phyloP scores from a whole-genome alignment of 73 alveolate genomes.

The Urostyla sp. region DNA sequence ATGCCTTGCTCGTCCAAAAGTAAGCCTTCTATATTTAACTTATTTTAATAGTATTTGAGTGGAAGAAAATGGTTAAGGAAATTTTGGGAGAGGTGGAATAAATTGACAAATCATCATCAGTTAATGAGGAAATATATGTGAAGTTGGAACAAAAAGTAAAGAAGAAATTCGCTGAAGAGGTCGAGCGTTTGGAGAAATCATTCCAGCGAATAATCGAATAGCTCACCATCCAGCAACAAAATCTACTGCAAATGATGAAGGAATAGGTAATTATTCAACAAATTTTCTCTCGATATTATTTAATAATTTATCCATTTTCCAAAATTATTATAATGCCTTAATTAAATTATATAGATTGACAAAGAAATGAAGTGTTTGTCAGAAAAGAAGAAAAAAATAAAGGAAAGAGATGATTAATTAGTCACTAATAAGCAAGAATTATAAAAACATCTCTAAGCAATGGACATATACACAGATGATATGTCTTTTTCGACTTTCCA shows the following conservation, averaged over 20 bases:
- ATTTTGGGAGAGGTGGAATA: slow-evolving; percentile 44
- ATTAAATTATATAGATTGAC: too few relatives aligned
- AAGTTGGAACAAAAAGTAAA: slow-evolving; percentile 41
- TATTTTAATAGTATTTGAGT: slow-evolving; percentile 16
- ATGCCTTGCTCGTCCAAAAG: slow-evolving; percentile 54
- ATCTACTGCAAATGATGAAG: slow-evolving; percentile 61
- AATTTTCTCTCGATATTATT: too few relatives aligned
- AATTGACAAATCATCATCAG: background rate
- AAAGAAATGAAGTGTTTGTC: slow-evolving; percentile 35
- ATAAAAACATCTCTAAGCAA: background rate
- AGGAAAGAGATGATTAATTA: slow-evolving; percentile 38
- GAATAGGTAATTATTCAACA: too few relatives aligned
- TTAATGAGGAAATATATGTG: slow-evolving; percentile 39
- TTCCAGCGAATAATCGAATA: slow-evolving; percentile 42
- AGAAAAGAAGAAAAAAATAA: slow-evolving; percentile 54
- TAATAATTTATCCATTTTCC: too few relatives aligned
- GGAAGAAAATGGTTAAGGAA: slow-evolving; percentile 35
- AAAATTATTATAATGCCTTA: too few relatives aligned
- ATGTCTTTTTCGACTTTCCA: slow-evolving; percentile 39
- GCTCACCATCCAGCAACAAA: slow-evolving; percentile 45
- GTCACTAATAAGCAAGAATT: slow-evolving; percentile 11
- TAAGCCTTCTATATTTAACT: background rate
- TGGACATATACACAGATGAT: slow-evolving; percentile 42
- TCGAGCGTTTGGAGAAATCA: slow-evolving; percentile 49
- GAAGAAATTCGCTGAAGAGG: slow-evolving; percentile 63